phyloP scores from a whole-genome alignment of 225 moss, liverwort and hornwort species.

The Straminergon stramineum region DNA sequence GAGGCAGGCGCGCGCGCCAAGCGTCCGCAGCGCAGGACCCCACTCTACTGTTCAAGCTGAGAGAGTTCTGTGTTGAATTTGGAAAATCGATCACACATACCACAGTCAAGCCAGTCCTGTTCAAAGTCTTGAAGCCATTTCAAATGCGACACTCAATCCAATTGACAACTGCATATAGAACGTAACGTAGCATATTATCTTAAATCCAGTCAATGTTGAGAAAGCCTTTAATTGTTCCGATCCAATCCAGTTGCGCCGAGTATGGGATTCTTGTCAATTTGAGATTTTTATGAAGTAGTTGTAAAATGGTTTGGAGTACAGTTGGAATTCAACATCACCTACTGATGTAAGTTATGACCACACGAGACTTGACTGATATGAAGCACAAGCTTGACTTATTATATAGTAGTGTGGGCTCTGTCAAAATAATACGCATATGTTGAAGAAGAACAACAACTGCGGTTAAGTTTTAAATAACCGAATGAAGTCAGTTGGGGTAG shows the following conservation, averaged over 20 bases:
- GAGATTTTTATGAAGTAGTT: background rate
- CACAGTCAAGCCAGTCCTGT: background rate
- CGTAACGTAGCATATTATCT: too few relatives aligned
- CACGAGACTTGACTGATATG: background rate
- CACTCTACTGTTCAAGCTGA: background rate
- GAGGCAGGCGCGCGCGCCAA: background rate
- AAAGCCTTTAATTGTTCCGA: background rate
- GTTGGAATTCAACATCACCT: background rate
- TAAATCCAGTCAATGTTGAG: background rate
- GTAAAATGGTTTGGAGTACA: background rate
- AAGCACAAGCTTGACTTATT: background rate
- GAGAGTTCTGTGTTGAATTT: background rate
- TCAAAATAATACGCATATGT: too few relatives aligned
- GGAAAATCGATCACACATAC: background rate
- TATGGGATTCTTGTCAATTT: background rate
- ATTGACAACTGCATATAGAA: background rate
- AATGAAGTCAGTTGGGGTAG: background rate
- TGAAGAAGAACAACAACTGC: background rate
- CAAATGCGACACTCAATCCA: background rate
- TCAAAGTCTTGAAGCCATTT: background rate
- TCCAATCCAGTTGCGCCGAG: background rate
- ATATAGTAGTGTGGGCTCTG: background rate
- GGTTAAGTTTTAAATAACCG: background rate
- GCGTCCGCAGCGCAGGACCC: background rate
- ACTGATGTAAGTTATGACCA: background rate